phyloP scores from a whole-genome alignment of 352 stramenopile species.

The Globisporangium nodosum region DNA sequence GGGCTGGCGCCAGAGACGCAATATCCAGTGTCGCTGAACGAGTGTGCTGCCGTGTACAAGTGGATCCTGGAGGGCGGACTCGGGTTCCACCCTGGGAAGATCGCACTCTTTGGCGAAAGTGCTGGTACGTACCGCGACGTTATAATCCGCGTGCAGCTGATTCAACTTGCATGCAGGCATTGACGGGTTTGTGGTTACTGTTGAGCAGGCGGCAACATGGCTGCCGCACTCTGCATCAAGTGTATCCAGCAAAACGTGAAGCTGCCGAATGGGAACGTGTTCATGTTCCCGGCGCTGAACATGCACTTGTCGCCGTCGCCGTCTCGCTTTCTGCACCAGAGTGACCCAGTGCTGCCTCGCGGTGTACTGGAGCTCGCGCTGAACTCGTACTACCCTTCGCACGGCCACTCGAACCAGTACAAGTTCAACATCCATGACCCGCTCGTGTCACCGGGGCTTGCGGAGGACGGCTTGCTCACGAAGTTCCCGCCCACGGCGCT shows the following conservation, averaged over 20 bases:
- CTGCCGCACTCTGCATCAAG: slow-evolving; percentile 76
- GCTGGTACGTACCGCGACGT: slow-evolving; percentile 34
- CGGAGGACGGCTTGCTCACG: slow-evolving; percentile 63
- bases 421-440: slow-evolving; percentile 87
- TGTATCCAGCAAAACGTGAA: slow-evolving; percentile 75
- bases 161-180: neutral
- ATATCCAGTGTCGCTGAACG: slow-evolving; percentile 72
- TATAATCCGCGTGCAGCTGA: neutral
- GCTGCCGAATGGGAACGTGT: slow-evolving; percentile 73
- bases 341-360: slow-evolving; percentile 77
- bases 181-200: neutral
- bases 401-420: slow-evolving; percentile 83
- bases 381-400: slow-evolving; percentile 81
- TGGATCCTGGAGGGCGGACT: slow-evolving; percentile 71
- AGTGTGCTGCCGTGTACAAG: slow-evolving; percentile 84
- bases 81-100: slow-evolving; percentile 59
- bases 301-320: slow-evolving; percentile 83
- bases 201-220: slow-evolving; percentile 71
- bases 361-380: slow-evolving; percentile 75
- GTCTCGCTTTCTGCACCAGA: slow-evolving; percentile 85
- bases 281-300: slow-evolving; percentile 90
- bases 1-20: slow-evolving; percentile 73
- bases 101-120: slow-evolving; percentile 82
- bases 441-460: slow-evolving; percentile 76
- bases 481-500: slow-evolving; percentile 81